Base-by-base conservation (phyloP, 805 yeast genomes). In the Nakazawaea wickerhamii region DNA sequence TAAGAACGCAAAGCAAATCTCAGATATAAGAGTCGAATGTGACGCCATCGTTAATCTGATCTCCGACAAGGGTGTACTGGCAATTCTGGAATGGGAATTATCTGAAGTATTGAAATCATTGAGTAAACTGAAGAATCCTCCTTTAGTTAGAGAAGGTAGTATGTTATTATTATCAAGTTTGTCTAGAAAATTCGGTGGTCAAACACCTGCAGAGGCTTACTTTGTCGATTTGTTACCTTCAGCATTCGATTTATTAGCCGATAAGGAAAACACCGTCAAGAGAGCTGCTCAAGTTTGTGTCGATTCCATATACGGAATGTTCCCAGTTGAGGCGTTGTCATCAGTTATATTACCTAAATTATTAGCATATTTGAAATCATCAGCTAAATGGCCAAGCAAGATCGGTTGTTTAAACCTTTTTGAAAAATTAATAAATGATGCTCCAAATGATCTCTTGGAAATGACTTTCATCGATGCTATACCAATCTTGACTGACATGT, bases 311-410 rank as follows among this genome's bases (percentile, higher is more conserved):
- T 75, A 79, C 52, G 82, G 81, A 7, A 65, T 77, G 48, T 84
- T 75, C 67, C 89, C 95, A 35, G 68, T 75, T 13, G 95, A 87
- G 63, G 90, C 93, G 1, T 71, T 82, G 43, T 79, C 89, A 1
- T 70, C 88, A n/a, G 74, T 77, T 13, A 71, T 90, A 27, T 59
- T 91, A 38, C 77, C 82, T 44, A 71, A 66, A 44, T 58, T 89
- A 26, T 61, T 85, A 47, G 60, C 54, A 4, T 89, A 84, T 60
- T 73, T 91, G 53, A 69, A 73, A 47, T 78, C 90, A 2, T 79
- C 95, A 43, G 95, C 96, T 36, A 91, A 90, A 65, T 90, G 96
- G 95, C 93, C 87, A 63, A 75, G 88, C 38, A 91, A 91, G 63
- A 55, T 86, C 33, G 95, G 83, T 14, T 91, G 93, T 40, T 71